Evolutionary conservation across 306 rosid species (phyloP).

Genomic region (Vigna hirtella): DNA sequence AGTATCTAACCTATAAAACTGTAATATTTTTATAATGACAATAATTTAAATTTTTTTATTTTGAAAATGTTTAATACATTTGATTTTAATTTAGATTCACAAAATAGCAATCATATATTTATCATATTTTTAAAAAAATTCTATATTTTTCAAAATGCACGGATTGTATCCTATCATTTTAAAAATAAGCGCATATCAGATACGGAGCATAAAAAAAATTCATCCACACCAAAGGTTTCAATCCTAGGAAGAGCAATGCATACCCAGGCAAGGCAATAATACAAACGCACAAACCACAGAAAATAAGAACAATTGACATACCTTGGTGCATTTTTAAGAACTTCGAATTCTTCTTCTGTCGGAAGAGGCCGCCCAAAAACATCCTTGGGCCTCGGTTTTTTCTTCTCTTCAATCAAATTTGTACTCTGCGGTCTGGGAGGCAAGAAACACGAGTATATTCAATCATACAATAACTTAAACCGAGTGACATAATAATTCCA

Average conservation of each 20-base stretch:
- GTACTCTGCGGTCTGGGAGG: conserved; percentile 49
- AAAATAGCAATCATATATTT: too few species aligned
- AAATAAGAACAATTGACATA: conserved; percentile 43
- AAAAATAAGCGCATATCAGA: too few species aligned
- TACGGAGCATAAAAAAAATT: not conserved
- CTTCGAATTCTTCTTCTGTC: conserved; percentile 86
- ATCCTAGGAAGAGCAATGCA: not conserved
- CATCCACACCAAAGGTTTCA: not conserved
- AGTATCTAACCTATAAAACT: too few species aligned
- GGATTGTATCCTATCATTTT: too few species aligned
- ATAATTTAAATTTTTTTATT: too few species aligned
- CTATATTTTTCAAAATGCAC: too few species aligned
- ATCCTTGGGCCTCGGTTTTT: conserved; percentile 87
- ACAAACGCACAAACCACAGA: not conserved
- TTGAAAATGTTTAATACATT: too few species aligned
- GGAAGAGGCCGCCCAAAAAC: conserved; percentile 94
- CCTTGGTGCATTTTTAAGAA: conserved; percentile 94
- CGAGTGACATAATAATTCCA: not conserved
- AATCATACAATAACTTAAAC: conserved; percentile 20
- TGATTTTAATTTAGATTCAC: too few species aligned
- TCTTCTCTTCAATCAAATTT: conserved; percentile 57
- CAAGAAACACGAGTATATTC: conserved; percentile 20
- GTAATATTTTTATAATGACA: too few species aligned
- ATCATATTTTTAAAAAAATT: too few species aligned
- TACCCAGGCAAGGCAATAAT: not conserved